Evolutionary conservation across 371 early-diverging fungal genomes (phyloP).

Genomic region (Mucor saturninus): DNA sequence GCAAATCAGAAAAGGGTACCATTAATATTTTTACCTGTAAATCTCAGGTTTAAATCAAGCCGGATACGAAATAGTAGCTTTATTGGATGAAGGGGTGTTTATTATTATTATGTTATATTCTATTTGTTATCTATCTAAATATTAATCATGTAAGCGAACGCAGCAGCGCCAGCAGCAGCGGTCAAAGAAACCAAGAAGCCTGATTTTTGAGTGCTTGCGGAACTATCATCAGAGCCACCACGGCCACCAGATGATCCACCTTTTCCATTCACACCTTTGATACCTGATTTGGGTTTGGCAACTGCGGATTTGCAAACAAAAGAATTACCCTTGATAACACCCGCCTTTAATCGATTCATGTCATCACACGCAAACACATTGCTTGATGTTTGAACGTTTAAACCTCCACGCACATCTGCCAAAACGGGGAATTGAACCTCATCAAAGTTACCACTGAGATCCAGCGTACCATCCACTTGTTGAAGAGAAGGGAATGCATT

Average conservation of each 20-base stretch:
- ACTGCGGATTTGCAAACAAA: slow-evolving; percentile 39
- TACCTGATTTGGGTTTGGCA: slow-evolving; percentile 33
- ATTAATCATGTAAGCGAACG: not conserved
- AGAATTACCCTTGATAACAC: slow-evolving; percentile 46
- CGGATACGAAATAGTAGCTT: too few relatives aligned
- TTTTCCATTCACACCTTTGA: slow-evolving; percentile 17
- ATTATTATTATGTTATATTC: not conserved
- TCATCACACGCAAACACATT: slow-evolving; percentile 39
- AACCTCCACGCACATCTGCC: slow-evolving; percentile 48
- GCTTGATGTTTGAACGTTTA: slow-evolving; percentile 49
- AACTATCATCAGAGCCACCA: slow-evolving; percentile 14
- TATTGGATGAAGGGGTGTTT: not conserved
- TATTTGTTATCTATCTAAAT: not conserved
- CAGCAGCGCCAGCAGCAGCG: not conserved
- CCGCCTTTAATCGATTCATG: slow-evolving; percentile 33
- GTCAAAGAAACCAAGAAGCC: slow-evolving; percentile 1
- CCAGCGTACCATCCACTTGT: slow-evolving; percentile 58
- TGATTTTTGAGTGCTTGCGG: slow-evolving; percentile 2
- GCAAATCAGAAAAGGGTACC: too few relatives aligned
- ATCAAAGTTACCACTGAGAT: slow-evolving; percentile 56
- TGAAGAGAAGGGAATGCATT: slow-evolving; percentile 53
- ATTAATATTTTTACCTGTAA: too few relatives aligned
- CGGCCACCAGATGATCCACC: slow-evolving; percentile 8
- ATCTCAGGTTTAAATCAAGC: too few relatives aligned
- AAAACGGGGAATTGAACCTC: slow-evolving; percentile 49